Evolutionary conservation across 345 rosid genomes (phyloP), one percentile per base, ranked within the genome.

Genomic region (Bruguiera parviflora): DNA sequence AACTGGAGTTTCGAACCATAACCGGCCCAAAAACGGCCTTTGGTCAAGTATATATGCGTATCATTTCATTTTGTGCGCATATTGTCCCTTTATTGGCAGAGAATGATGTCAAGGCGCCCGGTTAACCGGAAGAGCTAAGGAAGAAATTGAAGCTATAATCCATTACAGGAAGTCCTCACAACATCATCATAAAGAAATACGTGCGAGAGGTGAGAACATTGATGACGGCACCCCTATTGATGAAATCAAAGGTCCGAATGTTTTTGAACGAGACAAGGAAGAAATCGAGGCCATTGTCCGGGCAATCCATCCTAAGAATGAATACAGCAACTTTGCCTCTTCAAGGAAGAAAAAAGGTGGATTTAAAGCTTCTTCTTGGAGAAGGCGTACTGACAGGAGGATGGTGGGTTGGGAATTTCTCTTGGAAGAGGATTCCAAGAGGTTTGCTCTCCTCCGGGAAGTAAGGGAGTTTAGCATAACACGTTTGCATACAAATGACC

Each of bases 241-340:
- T 32, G 83, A 84, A 70, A 84, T 88, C 58, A 88, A 79, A 66
- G 89, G 77, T 59, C 92, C 92, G 4, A 86, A 60, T 75, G 77
- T 86, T 8, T 83, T 82, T 10, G 75, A 79, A 56, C 75, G 89
- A 71, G 85, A 78, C 2, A 75, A 88, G 51, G 96, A 88, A 77
- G 92, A 83, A 32, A 67, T 87, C 1, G 89, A 88, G 46, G 88
- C 91, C 8, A 71, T 86, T 46, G 78, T 81, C 0, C 79, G 73
- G 1, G 56, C 87, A 18, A 81, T 86, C 67, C 85, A 81, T 61
- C 76, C 67, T 24, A 72, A 84, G 82, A 83, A 82, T 29, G 51
- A 70, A 82, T 27, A 74, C 79, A 66, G 77, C 80, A 58, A 57
- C 67, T n/a, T 31, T 85, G n/a, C 79, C 3, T 81, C 64, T 59